Evolutionary conservation across 257 asterid species (phyloP), one percentile per base, ranked within the genome.

Genomic region (Salvia miltiorrhiza): DNA sequence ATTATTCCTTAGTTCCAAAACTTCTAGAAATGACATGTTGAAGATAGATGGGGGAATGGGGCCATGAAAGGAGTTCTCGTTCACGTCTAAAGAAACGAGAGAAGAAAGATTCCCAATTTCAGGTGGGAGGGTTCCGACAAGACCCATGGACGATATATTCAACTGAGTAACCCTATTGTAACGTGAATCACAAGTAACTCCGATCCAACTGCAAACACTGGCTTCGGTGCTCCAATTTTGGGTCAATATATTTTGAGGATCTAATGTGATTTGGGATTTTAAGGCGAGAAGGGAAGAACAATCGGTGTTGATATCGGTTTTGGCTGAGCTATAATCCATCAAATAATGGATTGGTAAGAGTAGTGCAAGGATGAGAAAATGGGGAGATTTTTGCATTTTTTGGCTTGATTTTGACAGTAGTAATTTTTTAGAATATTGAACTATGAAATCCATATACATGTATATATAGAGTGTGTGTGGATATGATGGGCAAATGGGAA

Each of bases 221-320:
- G 41, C 8, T 52, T 8, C 12, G 4, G 2, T n/a, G 28, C 9
- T 67, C 72, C 72, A 67, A 1, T 39, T 52, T 4, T 7, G 3
- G 5, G n/a, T 37, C n/a, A 67, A 19, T 33, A 58, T 58, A 4
- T 33, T 50, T 1, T 49, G 12, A 4, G 72, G 72, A 48, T 67
- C 53, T 14, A 62, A 49, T 7, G 61, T 66, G 21, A 50, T 66
- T 12, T 33, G 61, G n/a, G 71, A 66, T 66, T 50, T 67, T 2
- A 67, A n/a, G 1, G 41, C 11, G 0, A 21, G 0, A 9, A 67
- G 73, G 0, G 73, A 76, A 61, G 62, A 58, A 48, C 3, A 47
- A 43, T 67, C 72, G 0, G 20, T 12, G 24, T 4, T 41, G 54
- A 37, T 59, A 9, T 19, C 2, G 9, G n/a, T n/a, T n/a, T n/a